A percentile compares a stretch with the other conserved stretches of the same genome.
Evolutionary conservation across 2,329 filamentous ascomycete species (phyloP).

Genomic region (Paecilomyces formosus): DNA sequence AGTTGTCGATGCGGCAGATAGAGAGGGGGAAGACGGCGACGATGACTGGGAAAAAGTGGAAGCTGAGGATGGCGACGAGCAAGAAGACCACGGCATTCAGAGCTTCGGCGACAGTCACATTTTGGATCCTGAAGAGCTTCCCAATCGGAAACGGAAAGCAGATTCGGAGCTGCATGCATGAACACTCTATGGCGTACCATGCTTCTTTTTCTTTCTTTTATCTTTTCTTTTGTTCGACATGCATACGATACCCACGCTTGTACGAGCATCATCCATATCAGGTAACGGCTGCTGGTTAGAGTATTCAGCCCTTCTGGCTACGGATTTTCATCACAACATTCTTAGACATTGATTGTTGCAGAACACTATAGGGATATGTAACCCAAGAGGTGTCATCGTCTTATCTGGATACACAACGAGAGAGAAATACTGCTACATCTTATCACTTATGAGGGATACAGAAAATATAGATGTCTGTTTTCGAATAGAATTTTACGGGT

Average conservation of each 20-base stretch:
- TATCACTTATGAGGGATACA: background rate
- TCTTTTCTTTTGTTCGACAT: background rate
- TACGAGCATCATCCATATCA: background rate
- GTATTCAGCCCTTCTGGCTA: background rate
- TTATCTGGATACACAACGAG: background rate
- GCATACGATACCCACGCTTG: background rate
- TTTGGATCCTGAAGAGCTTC: constrained; percentile 11
- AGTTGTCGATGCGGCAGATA: background rate
- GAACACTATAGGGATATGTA: background rate
- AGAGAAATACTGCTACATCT: background rate
- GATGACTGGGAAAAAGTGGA: constrained; percentile 39
- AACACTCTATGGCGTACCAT: background rate
- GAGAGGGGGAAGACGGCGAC: constrained; percentile 19
- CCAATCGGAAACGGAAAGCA: constrained; percentile 6
- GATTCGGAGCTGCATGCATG: constrained; percentile 5
- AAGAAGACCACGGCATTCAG: constrained; percentile 23
- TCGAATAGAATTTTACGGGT: background rate
- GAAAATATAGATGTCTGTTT: too few relatives aligned
- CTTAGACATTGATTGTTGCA: background rate
- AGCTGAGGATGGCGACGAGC: constrained; percentile 24
- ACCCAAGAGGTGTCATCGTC: background rate
- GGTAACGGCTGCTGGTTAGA: background rate
- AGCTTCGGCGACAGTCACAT: constrained; percentile 25
- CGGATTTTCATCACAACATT: background rate
- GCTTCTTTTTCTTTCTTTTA: background rate